Evolutionary conservation across 2,329 filamentous ascomycete genomes (phyloP).

Genomic region (Verticillium alfalfae): DNA sequence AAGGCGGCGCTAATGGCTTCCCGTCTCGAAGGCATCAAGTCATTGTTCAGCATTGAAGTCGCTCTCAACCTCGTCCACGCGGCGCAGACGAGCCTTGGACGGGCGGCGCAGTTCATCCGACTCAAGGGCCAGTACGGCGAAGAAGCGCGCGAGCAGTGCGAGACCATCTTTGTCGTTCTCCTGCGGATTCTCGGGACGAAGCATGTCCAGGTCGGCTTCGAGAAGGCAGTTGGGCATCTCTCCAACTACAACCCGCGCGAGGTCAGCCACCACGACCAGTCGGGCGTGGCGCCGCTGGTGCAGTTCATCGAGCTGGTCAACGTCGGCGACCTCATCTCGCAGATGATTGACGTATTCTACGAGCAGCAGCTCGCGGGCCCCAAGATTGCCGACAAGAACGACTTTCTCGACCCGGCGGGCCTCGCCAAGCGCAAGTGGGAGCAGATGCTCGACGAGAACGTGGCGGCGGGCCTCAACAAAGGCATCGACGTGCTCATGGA

Average conservation of each 20-base stretch:
- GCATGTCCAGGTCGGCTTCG: slow-evolving; percentile 89
- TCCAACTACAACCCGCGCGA: slow-evolving; percentile 88
- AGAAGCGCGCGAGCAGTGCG: slow-evolving; percentile 83
- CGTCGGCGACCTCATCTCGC: slow-evolving; percentile 93
- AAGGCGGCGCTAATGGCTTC: slow-evolving; percentile 98
- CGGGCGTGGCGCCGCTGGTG: slow-evolving; percentile 82
- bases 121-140: slow-evolving; percentile 76
- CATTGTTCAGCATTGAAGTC: slow-evolving; percentile 93
- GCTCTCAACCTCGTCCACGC: slow-evolving; percentile 83
- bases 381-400: slow-evolving; percentile 83
- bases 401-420: slow-evolving; percentile 86
- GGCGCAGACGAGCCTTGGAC: slow-evolving; percentile 82
- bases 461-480: slow-evolving; percentile 92
- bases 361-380: slow-evolving; percentile 84
- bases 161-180: slow-evolving; percentile 79
- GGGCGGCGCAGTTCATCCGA: slow-evolving; percentile 75
- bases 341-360: slow-evolving; percentile 99
- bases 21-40: slow-evolving; percentile 87
- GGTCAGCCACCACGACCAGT: slow-evolving; percentile 62
- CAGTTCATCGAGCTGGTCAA: slow-evolving; percentile 97
- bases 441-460: slow-evolving; percentile 95
- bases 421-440: slow-evolving; percentile 98
- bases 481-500: slow-evolving; percentile 98
- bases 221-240: slow-evolving; percentile 86
- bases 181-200: slow-evolving; percentile 78